Evolutionary conservation across 2,329 filamentous ascomycete species (phyloP).

Genomic region (Diaporthe sp.): DNA sequence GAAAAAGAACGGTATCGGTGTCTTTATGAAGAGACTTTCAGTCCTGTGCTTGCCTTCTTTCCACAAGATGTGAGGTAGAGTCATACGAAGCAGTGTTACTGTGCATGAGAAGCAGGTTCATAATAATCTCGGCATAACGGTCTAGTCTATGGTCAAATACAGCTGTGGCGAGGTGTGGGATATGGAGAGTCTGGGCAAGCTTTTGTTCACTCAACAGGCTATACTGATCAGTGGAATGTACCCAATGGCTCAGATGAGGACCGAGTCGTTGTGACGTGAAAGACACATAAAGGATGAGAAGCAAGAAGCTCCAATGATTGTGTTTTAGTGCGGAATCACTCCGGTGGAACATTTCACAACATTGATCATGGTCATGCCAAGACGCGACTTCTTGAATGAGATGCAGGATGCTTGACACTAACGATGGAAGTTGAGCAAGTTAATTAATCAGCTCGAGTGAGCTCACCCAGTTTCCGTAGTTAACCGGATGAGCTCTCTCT

Average conservation of each 20-base stretch:
- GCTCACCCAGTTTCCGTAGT: neutral
- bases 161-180: neutral
- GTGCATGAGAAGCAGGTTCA: neutral
- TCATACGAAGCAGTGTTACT: neutral
- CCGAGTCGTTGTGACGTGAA: neutral
- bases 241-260: neutral
- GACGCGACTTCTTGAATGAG: neutral
- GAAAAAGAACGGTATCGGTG: neutral
- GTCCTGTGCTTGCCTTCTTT: slow-evolving; percentile 21
- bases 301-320: neutral
- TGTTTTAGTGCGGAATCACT: neutral
- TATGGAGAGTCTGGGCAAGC: neutral
- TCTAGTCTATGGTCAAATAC: neutral
- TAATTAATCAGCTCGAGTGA: neutral
- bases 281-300: neutral
- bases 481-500: neutral
- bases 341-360: neutral
- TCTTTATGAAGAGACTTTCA: neutral
- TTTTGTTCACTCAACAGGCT: neutral
- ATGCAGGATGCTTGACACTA: slow-evolving; percentile 5
- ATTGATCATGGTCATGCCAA: neutral
- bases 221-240: neutral
- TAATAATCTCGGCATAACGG: neutral
- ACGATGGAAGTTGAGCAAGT: slow-evolving; percentile 1
- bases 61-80: neutral